phyloP scores from a whole-genome alignment of 2,329 filamentous ascomycete species.

The Pseudocercospora cruenta region DNA sequence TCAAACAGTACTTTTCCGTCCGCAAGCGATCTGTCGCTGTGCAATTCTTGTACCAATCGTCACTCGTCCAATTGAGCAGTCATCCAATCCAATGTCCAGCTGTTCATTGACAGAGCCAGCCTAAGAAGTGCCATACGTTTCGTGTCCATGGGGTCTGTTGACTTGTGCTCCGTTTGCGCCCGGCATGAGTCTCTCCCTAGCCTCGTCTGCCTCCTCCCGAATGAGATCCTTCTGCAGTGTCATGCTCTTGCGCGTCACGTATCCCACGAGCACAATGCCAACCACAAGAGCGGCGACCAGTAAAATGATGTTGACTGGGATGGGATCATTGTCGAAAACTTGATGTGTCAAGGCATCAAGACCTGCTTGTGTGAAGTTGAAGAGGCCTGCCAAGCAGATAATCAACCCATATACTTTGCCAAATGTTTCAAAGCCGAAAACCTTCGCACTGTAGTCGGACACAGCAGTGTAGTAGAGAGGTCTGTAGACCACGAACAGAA shows the following conservation, averaged over 20 bases:
- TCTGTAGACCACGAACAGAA: constrained; percentile 80
- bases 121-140: constrained; percentile 32
- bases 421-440: constrained; percentile 89
- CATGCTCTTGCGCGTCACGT: constrained; percentile 60
- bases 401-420: constrained; percentile 92
- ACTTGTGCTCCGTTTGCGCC: constrained; percentile 34
- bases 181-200: constrained; percentile 45
- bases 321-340: constrained; percentile 70
- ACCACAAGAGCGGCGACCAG: constrained; percentile 64
- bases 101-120: no score
- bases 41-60: neutral
- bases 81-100: neutral
- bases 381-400: constrained; percentile 80
- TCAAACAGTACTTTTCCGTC: constrained; percentile 4
- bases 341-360: constrained; percentile 78
- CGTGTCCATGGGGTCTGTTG: constrained; percentile 35
- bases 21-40: neutral
- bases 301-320: constrained; percentile 75
- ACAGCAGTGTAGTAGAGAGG: constrained; percentile 92
- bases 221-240: constrained; percentile 47
- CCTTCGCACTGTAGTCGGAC: constrained; percentile 85
- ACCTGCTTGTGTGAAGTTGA: constrained; percentile 82
- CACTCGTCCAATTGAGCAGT: neutral
- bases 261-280: constrained; percentile 68
- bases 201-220: constrained; percentile 50